These are phyloP conservation scores for Phaeomoniella chlamydospora DNA, from an alignment of 2,329 filamentous ascomycete species.

Conservation along the genomic window DNA sequence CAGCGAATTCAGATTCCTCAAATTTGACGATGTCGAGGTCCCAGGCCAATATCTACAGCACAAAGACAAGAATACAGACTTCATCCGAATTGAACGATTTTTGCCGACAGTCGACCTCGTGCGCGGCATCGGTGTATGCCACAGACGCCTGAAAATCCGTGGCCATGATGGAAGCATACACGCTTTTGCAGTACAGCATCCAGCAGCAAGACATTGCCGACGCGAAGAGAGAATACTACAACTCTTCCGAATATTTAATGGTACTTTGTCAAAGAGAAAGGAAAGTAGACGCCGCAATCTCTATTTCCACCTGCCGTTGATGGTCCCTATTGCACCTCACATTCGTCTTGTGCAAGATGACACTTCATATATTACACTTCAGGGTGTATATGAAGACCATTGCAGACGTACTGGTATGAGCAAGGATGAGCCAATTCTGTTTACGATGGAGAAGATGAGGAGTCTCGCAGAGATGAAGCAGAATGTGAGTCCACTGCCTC, in stretches of 20 bases:
- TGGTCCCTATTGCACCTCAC: conserved; percentile 88
- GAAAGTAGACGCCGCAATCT: conserved; percentile 86
- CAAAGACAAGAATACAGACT: conserved; percentile 98
- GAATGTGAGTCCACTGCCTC: conserved; percentile 20
- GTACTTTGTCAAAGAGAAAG: conserved; percentile 79
- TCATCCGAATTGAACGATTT: conserved; percentile 94
- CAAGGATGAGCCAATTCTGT: conserved; percentile 91
- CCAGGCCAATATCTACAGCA: conserved; percentile 94
- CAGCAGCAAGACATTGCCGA: conserved; percentile 78
- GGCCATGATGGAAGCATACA: conserved; percentile 97
- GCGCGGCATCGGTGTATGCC: conserved; percentile 77
- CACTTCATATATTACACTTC: conserved; percentile 81
- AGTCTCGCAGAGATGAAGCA: conserved; percentile 57
- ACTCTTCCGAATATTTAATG: conserved; percentile 94
- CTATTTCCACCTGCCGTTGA: conserved; percentile 89
- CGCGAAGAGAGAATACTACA: conserved; percentile 92
- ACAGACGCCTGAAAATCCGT: conserved; percentile 85
- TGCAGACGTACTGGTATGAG: conserved; percentile 66
- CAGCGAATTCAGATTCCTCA: conserved; percentile 92
- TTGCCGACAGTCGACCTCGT: conserved; percentile 88
- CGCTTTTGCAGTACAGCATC: conserved; percentile 91
- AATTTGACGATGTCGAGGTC: conserved; percentile 96
- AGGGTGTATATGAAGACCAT: conserved; percentile 92
- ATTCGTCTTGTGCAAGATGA: conserved; percentile 95
- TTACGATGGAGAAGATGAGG: conserved; percentile 87